phyloP scores from a whole-genome alignment of 177 flowering plant species.

The Tripterygium wilfordii region DNA sequence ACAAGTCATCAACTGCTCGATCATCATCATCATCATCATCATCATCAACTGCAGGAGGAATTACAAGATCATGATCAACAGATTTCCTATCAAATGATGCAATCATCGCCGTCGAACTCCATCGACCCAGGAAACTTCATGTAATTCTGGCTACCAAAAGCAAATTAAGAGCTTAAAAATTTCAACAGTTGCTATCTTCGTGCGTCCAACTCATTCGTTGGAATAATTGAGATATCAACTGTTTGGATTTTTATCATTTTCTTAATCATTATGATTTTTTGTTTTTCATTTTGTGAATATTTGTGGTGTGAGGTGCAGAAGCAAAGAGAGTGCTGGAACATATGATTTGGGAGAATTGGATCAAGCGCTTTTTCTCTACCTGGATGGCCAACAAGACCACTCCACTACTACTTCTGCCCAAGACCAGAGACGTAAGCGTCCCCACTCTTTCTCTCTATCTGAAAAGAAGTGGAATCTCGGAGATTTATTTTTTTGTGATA shows the following conservation, averaged over 20 bases:
- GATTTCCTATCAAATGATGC: conserved; percentile 66
- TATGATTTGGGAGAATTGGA: conserved; percentile 93
- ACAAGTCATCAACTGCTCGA: conserved; percentile 20
- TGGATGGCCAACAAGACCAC: conserved; percentile 51
- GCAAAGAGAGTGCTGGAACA: conserved; percentile 60
- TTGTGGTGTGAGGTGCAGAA: too few relatives aligned
- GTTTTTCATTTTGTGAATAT: conserved; percentile 3
- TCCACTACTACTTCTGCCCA: conserved; percentile 23
- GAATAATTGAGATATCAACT: too few relatives aligned
- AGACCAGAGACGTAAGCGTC: conserved; percentile 61
- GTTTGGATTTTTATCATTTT: too few relatives aligned
- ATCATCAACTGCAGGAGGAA: conserved; percentile 8
- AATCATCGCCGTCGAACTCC: conserved; percentile 39
- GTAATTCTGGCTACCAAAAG: conserved; percentile 29
- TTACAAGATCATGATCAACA: conserved; percentile 23
- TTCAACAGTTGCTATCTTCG: too few relatives aligned
- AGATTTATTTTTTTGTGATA: conserved; percentile 1
- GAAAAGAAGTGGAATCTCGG: too few relatives aligned
- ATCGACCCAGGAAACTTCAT: conserved; percentile 48
- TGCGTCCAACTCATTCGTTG: too few relatives aligned
- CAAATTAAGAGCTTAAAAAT: background rate
- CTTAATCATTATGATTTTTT: background rate
- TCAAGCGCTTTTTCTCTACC: conserved; percentile 85
- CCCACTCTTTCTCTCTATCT: conserved; percentile 9
- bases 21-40: conserved; percentile 9